These are phyloP conservation scores for Fragosphaeria purpurea DNA, from an alignment of 2,329 filamentous ascomycete genomes.

Conservation along the genomic window DNA sequence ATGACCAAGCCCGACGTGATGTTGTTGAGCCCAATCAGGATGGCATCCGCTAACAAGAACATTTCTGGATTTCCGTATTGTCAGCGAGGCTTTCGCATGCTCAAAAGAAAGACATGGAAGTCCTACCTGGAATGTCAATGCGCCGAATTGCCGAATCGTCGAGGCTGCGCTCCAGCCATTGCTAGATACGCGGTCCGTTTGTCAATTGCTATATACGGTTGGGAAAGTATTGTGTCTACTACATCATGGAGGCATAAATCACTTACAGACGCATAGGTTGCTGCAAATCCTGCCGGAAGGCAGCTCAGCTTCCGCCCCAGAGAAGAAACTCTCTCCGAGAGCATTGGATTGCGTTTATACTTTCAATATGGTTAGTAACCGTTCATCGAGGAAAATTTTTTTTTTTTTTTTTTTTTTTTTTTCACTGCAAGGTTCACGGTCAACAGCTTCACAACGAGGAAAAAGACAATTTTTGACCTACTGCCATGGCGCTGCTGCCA, in stretches of 20 bases:
- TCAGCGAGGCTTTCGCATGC: too few relatives aligned
- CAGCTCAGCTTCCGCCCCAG: constrained; percentile 28
- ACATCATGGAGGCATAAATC: too few relatives aligned
- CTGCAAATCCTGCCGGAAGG: constrained; percentile 37
- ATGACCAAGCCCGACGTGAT: constrained; percentile 59
- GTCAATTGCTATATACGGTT: too few relatives aligned
- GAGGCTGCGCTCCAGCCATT: constrained; percentile 63
- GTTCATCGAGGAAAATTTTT: too few relatives aligned
- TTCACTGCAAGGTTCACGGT: too few relatives aligned
- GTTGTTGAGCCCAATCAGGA: constrained; percentile 53
- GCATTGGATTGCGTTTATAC: constrained; percentile 44
- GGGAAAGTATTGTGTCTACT: too few relatives aligned
- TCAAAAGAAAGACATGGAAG: too few relatives aligned
- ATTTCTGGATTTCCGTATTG: constrained; percentile 28
- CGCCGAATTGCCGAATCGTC: constrained; percentile 65
- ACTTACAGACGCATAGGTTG: constrained; percentile 45
- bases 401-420: too few relatives aligned
- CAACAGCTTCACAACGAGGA: too few relatives aligned
- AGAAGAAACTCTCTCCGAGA: constrained; percentile 35
- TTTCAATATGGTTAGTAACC: not conserved
- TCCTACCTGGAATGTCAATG: constrained; percentile 44
- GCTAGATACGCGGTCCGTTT: too few relatives aligned
- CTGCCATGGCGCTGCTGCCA: constrained; percentile 47
- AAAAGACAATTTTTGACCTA: too few relatives aligned
- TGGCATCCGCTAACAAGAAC: constrained; percentile 59